Evolutionary conservation across 2,329 filamentous ascomycete species (phyloP), one percentile per base, ranked within the genome.

Genomic region (Penicillium nordicum): DNA sequence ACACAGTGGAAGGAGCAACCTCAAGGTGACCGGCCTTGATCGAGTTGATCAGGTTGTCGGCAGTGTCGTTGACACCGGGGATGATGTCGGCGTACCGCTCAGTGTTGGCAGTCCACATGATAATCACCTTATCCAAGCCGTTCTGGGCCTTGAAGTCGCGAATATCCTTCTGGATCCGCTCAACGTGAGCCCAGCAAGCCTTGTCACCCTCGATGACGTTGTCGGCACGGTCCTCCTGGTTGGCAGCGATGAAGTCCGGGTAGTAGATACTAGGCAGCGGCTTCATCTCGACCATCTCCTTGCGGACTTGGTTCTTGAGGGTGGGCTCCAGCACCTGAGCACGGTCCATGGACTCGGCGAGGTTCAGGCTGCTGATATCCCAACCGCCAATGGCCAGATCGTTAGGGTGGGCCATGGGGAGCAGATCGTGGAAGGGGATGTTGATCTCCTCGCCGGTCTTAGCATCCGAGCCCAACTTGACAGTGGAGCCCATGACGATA

Each of bases 101-200:
- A 12, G 94, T 99, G 82, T 99, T 99, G 77, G 94, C 94, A 57
- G 94, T 97, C 94, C 94, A 99, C 77, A 94, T 89, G 59, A 99
- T 88, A 71, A 99, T 91, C 72, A 99, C 88, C 82, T 95, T 97
- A 82, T 97, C 93, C 34, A 99, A 85, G 57, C 76, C 79, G 73
- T 97, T 90, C 68, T 83, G 79, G 60, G 85, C 79, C 83, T 97
- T 97, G 85, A 99, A 99, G 63, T 95, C 86, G 64, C 86, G 90
- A 69, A 99, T 97, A 71, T 99, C 92, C 75, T 90, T 84, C 71
- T 92, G 92, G 70, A 99, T 88, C 74, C 93, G 84, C 80, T 97
- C 92, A 46, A 99, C 90, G 72, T 99, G 94, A 55, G 86, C 91
- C 77, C 80, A 87, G 74, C 81, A 91, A 63, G 92, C 92, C 80